Base-by-base conservation (phyloP, 345 rosid genomes). In the Gossypium rotundifolium region DNA sequence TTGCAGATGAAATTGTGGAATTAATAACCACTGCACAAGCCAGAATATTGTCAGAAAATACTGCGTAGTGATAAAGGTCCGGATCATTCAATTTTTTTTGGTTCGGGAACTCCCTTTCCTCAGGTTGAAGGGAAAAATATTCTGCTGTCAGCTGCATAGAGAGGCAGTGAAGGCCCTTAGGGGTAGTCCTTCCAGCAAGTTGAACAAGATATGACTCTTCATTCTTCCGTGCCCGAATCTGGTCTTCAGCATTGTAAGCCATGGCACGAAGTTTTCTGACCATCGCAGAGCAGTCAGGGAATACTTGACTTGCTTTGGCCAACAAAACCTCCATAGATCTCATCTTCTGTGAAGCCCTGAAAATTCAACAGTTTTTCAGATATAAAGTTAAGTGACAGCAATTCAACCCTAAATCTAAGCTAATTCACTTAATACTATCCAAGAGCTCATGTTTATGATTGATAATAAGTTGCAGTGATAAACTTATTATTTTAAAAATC, bases 151-250 rank as follows among this genome's bases (percentile, higher is more conserved):
- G 78, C 81, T 85, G 93, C 90, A 96, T 88, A 74, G 94, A 87
- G 51, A 96, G 93, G 84, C 98, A 96, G 80, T 93, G 97, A 79
- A 89, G 88, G 74, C 98, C 96, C 87, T 96, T 96, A 9, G 98
- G 96, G 25, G 93, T 90, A 62, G 94, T 91, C 82, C 92, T 86
- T 60, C 92, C 93, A 68, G 95, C 96, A 78, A 96, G 96, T 81
- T 85, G 95, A 85, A 91, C 65, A 53, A 94, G 96, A 89, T 83
- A 85, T 23, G 83, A 29, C 74, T 85, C 90, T 82, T 92, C 84
- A 70, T 86, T 83, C 81, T 86, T 88, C 80, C 85, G 94, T 13
- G 85, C 87, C 76, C 70, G 87, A 64, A 92, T 88, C 80, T 83
- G 90, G 77, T 91, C 96, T 86, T 92, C 96, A 78, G 92, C 84